phyloP scores from a whole-genome alignment of 2,329 filamentous ascomycete species.

The Trichophyton verrucosum region DNA sequence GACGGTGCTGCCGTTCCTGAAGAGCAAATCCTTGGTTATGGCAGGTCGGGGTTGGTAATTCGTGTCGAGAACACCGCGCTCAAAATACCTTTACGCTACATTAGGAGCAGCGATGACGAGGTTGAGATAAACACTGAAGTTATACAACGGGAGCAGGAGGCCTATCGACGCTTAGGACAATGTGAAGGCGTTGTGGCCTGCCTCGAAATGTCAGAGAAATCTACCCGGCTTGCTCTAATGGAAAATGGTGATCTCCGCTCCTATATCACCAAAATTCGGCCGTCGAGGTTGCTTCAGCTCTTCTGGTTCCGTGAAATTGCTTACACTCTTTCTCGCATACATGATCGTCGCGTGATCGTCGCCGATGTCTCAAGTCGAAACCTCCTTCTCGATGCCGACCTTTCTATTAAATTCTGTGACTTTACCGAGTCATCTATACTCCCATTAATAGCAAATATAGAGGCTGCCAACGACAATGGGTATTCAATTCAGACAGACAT shows the following conservation, averaged over 20 bases:
- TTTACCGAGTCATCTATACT: background rate
- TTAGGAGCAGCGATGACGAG: conserved; percentile 4
- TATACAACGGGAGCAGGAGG: conserved; percentile 5
- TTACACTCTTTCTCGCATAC: conserved; percentile 1
- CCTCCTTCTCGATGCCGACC: conserved; percentile 18
- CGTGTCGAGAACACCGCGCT: background rate
- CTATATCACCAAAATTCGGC: conserved; percentile 14
- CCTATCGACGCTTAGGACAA: conserved; percentile 5
- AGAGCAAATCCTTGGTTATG: conserved; percentile 9
- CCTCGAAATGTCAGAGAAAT: background rate
- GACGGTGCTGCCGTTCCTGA: conserved; percentile 1
- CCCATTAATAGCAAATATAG: conserved; percentile 16
- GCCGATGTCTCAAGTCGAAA: conserved; percentile 14
- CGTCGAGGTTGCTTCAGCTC: conserved; percentile 15
- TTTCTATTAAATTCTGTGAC: conserved; percentile 1
- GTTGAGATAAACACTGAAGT: conserved; percentile 3
- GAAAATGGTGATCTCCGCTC: conserved; percentile 17
- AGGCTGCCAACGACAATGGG: conserved; percentile 18
- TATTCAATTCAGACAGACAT: conserved; percentile 22
- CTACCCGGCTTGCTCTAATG: conserved; percentile 15
- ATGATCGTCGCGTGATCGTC: conserved; percentile 1
- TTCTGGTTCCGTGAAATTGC: conserved; percentile 14
- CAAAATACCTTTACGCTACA: conserved; percentile 7
- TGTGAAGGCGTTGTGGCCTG: conserved; percentile 8
- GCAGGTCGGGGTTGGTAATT: conserved; percentile 9